Evolutionary conservation across 2,329 filamentous ascomycete species (phyloP).

Genomic region (Ustilaginoidea virens): DNA sequence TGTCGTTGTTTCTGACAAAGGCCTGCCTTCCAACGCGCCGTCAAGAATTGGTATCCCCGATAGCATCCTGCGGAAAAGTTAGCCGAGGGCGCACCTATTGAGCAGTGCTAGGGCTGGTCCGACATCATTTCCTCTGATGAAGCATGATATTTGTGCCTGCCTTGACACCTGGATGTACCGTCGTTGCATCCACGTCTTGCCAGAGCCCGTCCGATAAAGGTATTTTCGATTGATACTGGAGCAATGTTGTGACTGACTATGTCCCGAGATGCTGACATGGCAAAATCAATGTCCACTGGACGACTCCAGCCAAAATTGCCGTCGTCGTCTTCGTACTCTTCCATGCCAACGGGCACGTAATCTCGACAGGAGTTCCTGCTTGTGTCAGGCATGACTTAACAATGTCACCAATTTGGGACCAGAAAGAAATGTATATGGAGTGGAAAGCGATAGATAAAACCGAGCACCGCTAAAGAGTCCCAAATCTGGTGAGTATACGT

Average conservation of each 20-base stretch:
- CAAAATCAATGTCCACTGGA: slow-evolving; percentile 11
- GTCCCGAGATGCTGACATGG: slow-evolving; percentile 12
- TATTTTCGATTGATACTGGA: slow-evolving; percentile 2
- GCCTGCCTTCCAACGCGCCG: background rate
- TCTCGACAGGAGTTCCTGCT: too few relatives aligned
- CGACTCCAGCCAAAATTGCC: slow-evolving; percentile 14
- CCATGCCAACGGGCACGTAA: too few relatives aligned
- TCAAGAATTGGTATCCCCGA: background rate
- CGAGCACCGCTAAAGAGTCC: too few relatives aligned
- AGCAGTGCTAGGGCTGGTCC: too few relatives aligned
- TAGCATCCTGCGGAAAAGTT: background rate
- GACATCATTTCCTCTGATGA: background rate
- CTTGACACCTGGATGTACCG: slow-evolving; percentile 1
- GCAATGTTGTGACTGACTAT: slow-evolving; percentile 1
- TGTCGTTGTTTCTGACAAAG: slow-evolving; percentile 17
- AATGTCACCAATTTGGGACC: too few relatives aligned
- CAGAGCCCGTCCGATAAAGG: slow-evolving; percentile 3
- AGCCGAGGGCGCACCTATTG: too few relatives aligned
- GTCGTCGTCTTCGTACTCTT: slow-evolving; percentile 10
- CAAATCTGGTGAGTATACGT: too few relatives aligned
- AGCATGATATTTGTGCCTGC: too few relatives aligned
- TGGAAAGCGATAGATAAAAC: too few relatives aligned
- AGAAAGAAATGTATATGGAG: too few relatives aligned
- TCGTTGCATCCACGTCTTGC: slow-evolving; percentile 5
- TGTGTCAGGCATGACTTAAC: background rate